Evolutionary conservation across 495 filamentous ascomycete species (phyloP), one percentile per base, ranked within the genome.

Genomic region (Xylaria castorea): DNA sequence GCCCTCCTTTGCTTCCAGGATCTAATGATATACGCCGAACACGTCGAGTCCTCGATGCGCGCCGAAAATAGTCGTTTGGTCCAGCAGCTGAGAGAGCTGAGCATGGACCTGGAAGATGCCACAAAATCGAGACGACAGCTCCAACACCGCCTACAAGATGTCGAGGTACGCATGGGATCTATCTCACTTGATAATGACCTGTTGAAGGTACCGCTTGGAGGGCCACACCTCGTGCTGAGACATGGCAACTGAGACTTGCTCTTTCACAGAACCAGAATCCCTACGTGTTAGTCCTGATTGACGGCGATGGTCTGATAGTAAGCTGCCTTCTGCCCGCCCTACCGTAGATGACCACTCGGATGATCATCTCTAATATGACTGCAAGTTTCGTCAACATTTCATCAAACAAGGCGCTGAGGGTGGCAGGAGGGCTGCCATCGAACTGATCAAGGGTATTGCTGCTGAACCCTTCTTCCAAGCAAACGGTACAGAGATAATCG

Each of bases 221-320:
- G 42, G 46, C 25, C 61, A 66, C 51, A 51, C 42, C 51, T 42
- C 34, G 40, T 42, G 44, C 57, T 55, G 58, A 53, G 44, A 74
- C 71, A 66, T 32, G 60, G 53, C 34, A 30, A 64, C 81, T 78
- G 66, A 80, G 57, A 78, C 62, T 51, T 71, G 48, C 66, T 71
- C 53, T 18, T 34, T 16, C 68, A 60, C 78, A 94, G 92, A 91
- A 91, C 60, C 88, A 87, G 63, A 92, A 94, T 83, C 89, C 91
- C 11, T 95, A 94, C 76, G 85, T 94, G 74, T 78, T 93, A 36
- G 86, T 93, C 22, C 82, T 97, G 71, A 87, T 97, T 66, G 93
- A 97, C 77, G 93, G 92, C 36, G 91, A 94, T 76, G 90, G 90
- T 36, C 87, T 94, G 75, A 88, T 95, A 74, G 89, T 90, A 80